phyloP scores from a whole-genome alignment of 2,329 filamentous ascomycete species.

The Teratosphaeriaceae sp. region DNA sequence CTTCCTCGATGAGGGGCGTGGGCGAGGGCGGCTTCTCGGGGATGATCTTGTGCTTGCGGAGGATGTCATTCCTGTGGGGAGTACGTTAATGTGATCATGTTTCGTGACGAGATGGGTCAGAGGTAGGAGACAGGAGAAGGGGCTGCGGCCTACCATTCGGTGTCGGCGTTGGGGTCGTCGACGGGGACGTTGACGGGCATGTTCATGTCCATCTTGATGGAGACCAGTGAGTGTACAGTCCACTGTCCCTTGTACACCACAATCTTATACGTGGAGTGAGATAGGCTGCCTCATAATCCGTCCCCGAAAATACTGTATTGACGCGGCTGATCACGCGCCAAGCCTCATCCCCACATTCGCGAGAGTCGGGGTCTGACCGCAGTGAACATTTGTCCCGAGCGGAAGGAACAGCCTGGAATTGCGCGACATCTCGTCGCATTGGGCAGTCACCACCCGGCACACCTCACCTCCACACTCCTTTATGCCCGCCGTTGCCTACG shows the following conservation, averaged over 20 bases:
- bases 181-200: constrained; percentile 71
- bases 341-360: not conserved
- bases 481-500: constrained; percentile 6
- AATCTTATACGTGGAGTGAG: not conserved
- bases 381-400: constrained; percentile 3
- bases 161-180: constrained; percentile 93
- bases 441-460: not conserved
- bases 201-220: constrained; percentile 29
- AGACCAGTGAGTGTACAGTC: too few relatives aligned
- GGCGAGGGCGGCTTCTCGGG: constrained; percentile 97
- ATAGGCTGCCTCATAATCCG: not conserved
- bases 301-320: too few relatives aligned
- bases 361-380: too few relatives aligned
- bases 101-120: not conserved
- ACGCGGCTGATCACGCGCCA: not conserved
- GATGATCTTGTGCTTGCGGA: constrained; percentile 92
- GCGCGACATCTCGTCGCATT: too few relatives aligned
- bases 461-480: too few relatives aligned
- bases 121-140: constrained; percentile 8
- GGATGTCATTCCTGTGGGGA: constrained; percentile 86
- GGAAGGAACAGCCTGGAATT: not conserved
- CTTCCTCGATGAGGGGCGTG: constrained; percentile 93
- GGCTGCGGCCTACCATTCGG: constrained; percentile 66
- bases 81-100: too few relatives aligned
- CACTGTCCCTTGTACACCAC: not conserved